Conservation (phyloP, 495 filamentous ascomycete species). For the Bathelium albidoporum region DNA sequence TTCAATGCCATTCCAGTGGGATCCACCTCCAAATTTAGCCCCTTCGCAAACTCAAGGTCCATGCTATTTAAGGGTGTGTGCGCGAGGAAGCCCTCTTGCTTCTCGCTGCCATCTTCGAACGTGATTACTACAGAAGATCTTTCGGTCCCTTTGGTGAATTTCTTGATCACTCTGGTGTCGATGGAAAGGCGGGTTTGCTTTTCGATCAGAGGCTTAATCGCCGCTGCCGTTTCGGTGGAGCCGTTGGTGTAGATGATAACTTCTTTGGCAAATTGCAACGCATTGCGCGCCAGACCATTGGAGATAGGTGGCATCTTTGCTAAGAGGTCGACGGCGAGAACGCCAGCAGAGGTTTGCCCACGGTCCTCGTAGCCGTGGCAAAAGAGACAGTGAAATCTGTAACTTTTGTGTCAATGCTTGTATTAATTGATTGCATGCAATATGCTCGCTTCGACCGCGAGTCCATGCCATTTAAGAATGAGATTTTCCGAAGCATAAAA, state of each 20-base stretch:
- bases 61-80: slow-evolving; percentile 21
- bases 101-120: slow-evolving; percentile 7
- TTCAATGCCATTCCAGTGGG: slow-evolving; percentile 24
- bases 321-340: slow-evolving; percentile 27
- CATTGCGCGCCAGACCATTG: slow-evolving; percentile 17
- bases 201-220: not conserved
- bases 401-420: no score
- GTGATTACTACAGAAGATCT: not conserved
- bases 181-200: slow-evolving; percentile 6
- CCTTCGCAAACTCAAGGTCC: slow-evolving; percentile 23
- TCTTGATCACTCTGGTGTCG: slow-evolving; percentile 14
- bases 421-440: no score
- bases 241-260: slow-evolving; percentile 31
- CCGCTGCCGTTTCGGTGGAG: not conserved
- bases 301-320: slow-evolving; percentile 8
- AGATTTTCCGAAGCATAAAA: no score
- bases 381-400: slow-evolving; percentile 42
- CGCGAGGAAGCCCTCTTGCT: slow-evolving; percentile 10
- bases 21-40: slow-evolving; percentile 29
- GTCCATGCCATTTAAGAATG: no score
- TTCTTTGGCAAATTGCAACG: slow-evolving; percentile 13
- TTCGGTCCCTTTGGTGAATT: slow-evolving; percentile 5
- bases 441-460: no score
- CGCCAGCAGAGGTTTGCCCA: slow-evolving; percentile 23
- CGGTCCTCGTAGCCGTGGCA: slow-evolving; percentile 39